phyloP scores from a whole-genome alignment of 176 grass and related monocot species.

The Lolium multiflorum region DNA sequence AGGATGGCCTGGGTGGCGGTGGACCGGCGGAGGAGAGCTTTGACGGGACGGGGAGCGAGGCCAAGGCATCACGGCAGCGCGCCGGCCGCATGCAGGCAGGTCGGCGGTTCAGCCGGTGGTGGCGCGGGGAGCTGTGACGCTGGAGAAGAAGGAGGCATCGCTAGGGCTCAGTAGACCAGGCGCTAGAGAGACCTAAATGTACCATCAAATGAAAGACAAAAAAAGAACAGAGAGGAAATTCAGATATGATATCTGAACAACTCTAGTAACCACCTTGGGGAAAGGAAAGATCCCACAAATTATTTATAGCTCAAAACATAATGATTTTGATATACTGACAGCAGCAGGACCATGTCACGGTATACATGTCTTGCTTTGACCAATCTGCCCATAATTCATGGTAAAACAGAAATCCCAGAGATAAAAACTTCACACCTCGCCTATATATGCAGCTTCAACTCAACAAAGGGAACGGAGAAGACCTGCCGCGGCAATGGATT shows the following conservation, averaged over 20 bases:
- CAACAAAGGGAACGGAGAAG: too few species aligned
- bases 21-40: too few species aligned
- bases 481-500: not conserved
- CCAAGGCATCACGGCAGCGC: too few species aligned
- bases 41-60: too few species aligned
- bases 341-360: not conserved
- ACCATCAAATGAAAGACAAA: not conserved
- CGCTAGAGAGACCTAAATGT: too few species aligned
- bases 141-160: too few species aligned
- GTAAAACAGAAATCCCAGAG: too few species aligned
- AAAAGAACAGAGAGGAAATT: not conserved
- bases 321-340: not conserved
- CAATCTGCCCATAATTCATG: not conserved
- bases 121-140: too few species aligned
- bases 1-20: too few species aligned
- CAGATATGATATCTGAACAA: not conserved
- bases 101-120: too few species aligned
- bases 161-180: too few species aligned
- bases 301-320: not conserved
- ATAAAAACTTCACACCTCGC: not conserved
- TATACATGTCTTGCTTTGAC: not conserved
- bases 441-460: not conserved
- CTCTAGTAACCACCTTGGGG: not conserved
- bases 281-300: not conserved
- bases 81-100: too few species aligned